phyloP scores from a whole-genome alignment of 345 rosid genomes.

The Syzygium jambos region DNA sequence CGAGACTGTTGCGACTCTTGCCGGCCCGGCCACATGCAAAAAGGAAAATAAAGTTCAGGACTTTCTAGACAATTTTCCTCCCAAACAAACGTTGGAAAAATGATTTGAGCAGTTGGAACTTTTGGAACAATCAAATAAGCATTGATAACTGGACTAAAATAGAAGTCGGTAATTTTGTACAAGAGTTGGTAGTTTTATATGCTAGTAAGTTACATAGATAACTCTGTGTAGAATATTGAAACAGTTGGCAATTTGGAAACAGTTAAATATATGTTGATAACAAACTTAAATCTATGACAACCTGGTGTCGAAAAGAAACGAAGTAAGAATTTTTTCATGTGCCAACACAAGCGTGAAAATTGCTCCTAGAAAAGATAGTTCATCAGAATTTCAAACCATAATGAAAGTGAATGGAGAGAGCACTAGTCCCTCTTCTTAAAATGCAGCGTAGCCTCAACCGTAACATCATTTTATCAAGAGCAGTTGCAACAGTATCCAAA shows the following conservation, averaged over 20 bases:
- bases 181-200: rapidly evolving
- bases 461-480: background rate
- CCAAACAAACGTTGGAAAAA: background rate
- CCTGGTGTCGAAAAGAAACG: background rate
- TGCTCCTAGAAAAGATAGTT: background rate
- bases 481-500: background rate
- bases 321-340: background rate
- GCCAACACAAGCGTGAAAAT: background rate
- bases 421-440: background rate
- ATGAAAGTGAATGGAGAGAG: background rate
- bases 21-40: background rate
- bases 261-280: background rate
- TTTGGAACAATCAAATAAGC: background rate
- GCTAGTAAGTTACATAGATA: background rate
- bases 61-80: background rate
- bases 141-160: rapidly evolving
- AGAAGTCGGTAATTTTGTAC: background rate
- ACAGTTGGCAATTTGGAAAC: background rate
- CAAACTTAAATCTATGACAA: background rate
- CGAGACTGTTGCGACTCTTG: rapidly evolving
- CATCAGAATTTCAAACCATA: background rate
- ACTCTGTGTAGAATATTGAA: background rate
- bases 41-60: background rate
- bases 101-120: background rate
- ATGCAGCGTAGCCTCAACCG: background rate